Evolutionary conservation across 768 basidiomycete genomes (phyloP), one percentile per base, ranked within the genome.

Genomic region (Scleroderma bovista): DNA sequence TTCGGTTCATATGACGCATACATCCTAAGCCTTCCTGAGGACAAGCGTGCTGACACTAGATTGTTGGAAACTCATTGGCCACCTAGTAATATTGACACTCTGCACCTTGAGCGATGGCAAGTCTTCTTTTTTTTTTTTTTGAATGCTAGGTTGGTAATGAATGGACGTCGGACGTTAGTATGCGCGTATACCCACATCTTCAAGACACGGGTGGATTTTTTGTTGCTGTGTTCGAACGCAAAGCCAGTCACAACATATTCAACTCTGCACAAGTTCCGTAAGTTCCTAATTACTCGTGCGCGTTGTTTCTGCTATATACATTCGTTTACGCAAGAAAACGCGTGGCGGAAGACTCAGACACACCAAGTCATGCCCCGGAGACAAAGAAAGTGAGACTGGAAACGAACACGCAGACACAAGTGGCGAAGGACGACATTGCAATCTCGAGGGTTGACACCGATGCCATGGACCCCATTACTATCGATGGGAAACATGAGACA

Each of bases 171-270:
- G n/a, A n/a, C 26, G 26, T 29, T 32, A 96, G 93, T 58, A 70
- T 97, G 66, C 80, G 96, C 34, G 81, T 98, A 54, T 89, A 95
- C 62, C 94, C 96, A 2, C 94, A 98, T 64, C 71, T 96, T 9
- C 96, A 98, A 67, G 89, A 99, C 61, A 91, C 93, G 0, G 96
- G 96, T 3, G 96, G 93, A 0, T 99, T 99, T 70, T 99, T 96
- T 62, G 83, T 99, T n/a, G 93, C 93, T 11, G 87, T 96, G 0
- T 66, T 97, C 32, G 77, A 86, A 61, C 79, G 75, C 60, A 78
- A 70, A 47, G 51, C 56, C 15, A 51, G 23, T 10, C 43, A 51
- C 29, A 50, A 55, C 2, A 24, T 37, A 6, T 24, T 44, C 3
- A 32, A 44, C n/a, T 51, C 36, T 23, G 54, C 20, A 22, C 53